Evolutionary conservation across 495 filamentous ascomycete genomes (phyloP), one percentile per base, ranked within the genome.

Genomic region (Pyronema domesticum): DNA sequence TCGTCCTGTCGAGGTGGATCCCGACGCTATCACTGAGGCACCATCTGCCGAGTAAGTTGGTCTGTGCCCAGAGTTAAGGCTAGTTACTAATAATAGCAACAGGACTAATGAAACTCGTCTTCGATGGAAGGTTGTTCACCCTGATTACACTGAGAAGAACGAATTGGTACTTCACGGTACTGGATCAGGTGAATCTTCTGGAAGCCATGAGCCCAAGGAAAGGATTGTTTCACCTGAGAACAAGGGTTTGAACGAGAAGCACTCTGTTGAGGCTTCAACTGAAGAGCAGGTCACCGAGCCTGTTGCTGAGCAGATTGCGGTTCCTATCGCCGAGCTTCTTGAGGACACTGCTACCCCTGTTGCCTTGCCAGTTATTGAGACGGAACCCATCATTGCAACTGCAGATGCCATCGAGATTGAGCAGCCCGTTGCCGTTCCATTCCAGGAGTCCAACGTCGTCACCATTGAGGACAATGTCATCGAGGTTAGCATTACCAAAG

Each of bases 101-200:
- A 30, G 23, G 23, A 30, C 23, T 30, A 30, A 30, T 30, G 23
- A 30, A 30, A 30, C 23, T 17, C 50, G 50, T 9, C 37, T 53
- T 8, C 50, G 50, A 43, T 40, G 35, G 50, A 18, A 33, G 19
- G 50, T 53, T 9, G 39, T 53, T 37, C 50, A 53, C 14, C 50
- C 50, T 34, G 50, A 53, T 10, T 53, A 53, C 37, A 53, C 50
- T 17, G 50, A 53, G 35, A 53, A 53, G 50, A 53, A 17, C 35
- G 50, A 53, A 42, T 53, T 53, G 9, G 13, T 19, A 8, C 42
- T 53, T 37, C 14, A 53, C 23, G 23, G 23, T 30, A 30, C 1
- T 30, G 23, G 23, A 30, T 30, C 23, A 30, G 23, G 23, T 30
- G 23, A 30, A 30, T 30, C 23, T 30, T 30, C 23, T 5, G 23